Evolutionary conservation across 768 basidiomycete species (phyloP), one percentile per base, ranked within the genome.

Genomic region (Austroboletus eburneus): DNA sequence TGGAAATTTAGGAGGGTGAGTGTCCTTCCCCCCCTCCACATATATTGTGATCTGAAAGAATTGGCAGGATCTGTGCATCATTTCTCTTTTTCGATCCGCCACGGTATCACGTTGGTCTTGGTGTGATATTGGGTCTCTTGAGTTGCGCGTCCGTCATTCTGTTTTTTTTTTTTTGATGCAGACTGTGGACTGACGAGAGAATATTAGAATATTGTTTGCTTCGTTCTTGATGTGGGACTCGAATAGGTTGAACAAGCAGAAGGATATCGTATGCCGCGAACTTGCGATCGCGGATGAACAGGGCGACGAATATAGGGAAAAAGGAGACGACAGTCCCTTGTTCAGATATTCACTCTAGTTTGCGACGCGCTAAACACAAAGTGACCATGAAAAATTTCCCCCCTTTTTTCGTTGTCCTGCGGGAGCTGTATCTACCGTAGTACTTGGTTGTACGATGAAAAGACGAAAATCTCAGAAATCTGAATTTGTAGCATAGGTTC

Each of bases 1-100:
- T 35, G 79, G 75, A n/a, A 83, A 80, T 51, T 57, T 81, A 14
- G 79, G 79, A 49, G 79, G 78, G 55, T 74, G 39, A 39, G 64
- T 50, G 9, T 3, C 63, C 12, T 68, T 66, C 33, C n/a, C 35
- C 24, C 23, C 29, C 8, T 5, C 16, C 14, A 13, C 17, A 3
- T 22, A 3, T 21, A 14, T 32, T n/a, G 10, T 37, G 33, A 34
- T 18, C 33, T 53, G 27, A 13, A 16, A 7, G 20, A 34, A 44
- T 14, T 14, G n/a, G 12, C 39, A 73, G 71, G 32, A 64, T 73
- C 49, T 69, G 65, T 47, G 58, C 72, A 1, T 66, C 73, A 2
- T 75, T 67, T 46, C 57, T 75, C 22, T 75, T 73, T 45, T 57
- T 60, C 23, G 62, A 72, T 35, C 59, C 70, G 1, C 72, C 72